A percentile compares a stretch with the other conserved stretches of the same genome.
Evolutionary conservation across 2,329 filamentous ascomycete species (phyloP).

Genomic region (Pseudogymnoascus sp.): DNA sequence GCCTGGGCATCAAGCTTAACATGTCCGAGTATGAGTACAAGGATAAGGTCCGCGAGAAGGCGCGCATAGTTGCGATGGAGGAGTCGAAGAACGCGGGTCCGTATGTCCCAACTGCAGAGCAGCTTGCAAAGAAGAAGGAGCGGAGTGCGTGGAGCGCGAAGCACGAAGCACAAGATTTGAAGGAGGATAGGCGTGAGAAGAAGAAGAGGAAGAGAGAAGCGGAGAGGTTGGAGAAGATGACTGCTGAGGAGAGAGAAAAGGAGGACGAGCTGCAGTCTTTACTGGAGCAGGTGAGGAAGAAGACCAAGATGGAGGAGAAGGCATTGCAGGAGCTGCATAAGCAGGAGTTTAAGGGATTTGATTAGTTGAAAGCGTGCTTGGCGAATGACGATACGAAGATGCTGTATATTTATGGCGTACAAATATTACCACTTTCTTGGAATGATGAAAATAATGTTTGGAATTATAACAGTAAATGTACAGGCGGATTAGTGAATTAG

Average conservation of each 20-base stretch:
- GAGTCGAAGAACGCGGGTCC: constrained; percentile 39
- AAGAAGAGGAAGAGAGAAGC: constrained; percentile 57
- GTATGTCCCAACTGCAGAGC: constrained; percentile 33
- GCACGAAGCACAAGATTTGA: constrained; percentile 56
- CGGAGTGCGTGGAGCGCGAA: constrained; percentile 69
- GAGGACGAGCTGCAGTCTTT: constrained; percentile 56
- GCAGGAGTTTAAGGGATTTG: constrained; percentile 30
- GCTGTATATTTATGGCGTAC: constrained; percentile 4
- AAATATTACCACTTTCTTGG: constrained; percentile 6
- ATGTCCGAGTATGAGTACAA: constrained; percentile 63
- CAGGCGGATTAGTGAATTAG: not conserved
- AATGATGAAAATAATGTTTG: not conserved
- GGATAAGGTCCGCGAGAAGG: constrained; percentile 63
- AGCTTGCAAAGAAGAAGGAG: constrained; percentile 50
- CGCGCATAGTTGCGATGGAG: constrained; percentile 48
- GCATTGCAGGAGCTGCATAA: constrained; percentile 32
- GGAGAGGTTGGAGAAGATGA: constrained; percentile 56
- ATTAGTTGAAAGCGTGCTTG: constrained; percentile 14
- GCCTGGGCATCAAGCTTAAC: constrained; percentile 55
- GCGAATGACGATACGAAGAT: constrained; percentile 12
- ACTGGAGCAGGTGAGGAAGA: constrained; percentile 53
- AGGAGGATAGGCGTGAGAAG: constrained; percentile 55
- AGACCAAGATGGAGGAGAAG: constrained; percentile 34
- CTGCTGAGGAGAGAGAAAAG: constrained; percentile 59
- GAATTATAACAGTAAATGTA: not conserved